phyloP scores from a whole-genome alignment of 371 early-diverging fungal genomes.

The Mycotypha africana region DNA sequence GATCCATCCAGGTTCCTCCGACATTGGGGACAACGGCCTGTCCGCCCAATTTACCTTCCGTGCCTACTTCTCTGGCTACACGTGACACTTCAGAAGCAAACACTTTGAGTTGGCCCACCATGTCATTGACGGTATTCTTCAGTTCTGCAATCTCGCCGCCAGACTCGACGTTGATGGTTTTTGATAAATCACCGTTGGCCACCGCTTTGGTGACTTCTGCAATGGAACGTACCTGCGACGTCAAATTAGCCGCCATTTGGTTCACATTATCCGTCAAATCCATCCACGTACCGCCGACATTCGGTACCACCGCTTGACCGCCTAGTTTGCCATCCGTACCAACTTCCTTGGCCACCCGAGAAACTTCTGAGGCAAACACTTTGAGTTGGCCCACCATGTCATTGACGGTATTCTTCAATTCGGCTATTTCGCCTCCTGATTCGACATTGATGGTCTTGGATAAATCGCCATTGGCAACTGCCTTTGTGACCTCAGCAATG shows the following conservation, averaged over 20 bases:
- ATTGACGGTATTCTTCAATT: conserved; percentile 31
- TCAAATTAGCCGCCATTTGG: conserved; percentile 54
- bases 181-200: conserved; percentile 44
- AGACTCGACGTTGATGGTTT: conserved; percentile 42
- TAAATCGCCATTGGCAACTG: conserved; percentile 24
- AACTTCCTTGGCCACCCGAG: conserved; percentile 57
- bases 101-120: conserved; percentile 35
- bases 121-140: conserved; percentile 37
- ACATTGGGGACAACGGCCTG: conserved; percentile 48
- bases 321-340: conserved; percentile 55
- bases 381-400: conserved; percentile 29
- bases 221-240: conserved; percentile 49
- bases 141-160: conserved; percentile 28
- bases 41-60: conserved; percentile 51
- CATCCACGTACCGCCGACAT: conserved; percentile 56
- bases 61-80: conserved; percentile 50
- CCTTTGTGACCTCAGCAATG: conserved; percentile 15
- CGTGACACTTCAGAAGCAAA: conserved; percentile 52
- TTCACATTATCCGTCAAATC: conserved; percentile 56
- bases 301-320: conserved; percentile 47
- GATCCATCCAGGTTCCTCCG: conserved; percentile 55
- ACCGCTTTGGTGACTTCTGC: conserved; percentile 39
- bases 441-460: conserved; percentile 20
- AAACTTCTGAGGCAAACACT: conserved; percentile 53
- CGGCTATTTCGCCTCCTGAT: conserved; percentile 27